phyloP scores from a whole-genome alignment of 2,329 filamentous ascomycete genomes.

The Cladorrhinum sp. region DNA sequence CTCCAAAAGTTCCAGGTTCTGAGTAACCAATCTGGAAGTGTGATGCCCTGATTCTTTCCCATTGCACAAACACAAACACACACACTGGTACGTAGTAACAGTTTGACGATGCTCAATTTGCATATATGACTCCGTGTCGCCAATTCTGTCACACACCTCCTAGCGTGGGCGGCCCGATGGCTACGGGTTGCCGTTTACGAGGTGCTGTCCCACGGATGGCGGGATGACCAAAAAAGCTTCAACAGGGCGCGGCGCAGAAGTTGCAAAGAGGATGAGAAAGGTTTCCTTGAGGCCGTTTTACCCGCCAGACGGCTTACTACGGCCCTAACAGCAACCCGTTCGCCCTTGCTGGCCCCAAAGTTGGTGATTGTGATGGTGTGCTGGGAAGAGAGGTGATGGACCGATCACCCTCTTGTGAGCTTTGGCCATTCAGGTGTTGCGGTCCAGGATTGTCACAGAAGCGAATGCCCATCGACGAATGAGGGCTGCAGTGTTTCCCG shows the following conservation, averaged over 20 bases:
- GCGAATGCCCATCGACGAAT: constrained; percentile 27
- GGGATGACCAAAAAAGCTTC: neutral
- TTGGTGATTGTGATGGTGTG: neutral
- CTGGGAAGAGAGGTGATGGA: constrained; percentile 5
- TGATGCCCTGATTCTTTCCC: neutral
- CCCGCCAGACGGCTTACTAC: neutral
- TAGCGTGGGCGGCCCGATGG: neutral
- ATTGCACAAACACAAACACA: neutral
- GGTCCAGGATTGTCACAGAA: constrained; percentile 21
- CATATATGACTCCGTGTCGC: neutral
- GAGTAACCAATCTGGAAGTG: neutral
- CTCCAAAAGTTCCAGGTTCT: neutral
- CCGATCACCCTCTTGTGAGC: neutral
- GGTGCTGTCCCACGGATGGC: neutral
- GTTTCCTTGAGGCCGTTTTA: neutral
- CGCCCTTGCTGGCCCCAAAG: neutral
- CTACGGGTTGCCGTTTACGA: neutral
- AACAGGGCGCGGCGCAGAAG: neutral
- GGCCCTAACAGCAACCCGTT: neutral
- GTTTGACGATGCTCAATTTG: neutral
- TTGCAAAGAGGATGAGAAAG: neutral
- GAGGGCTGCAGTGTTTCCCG: constrained; percentile 27
- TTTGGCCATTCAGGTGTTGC: constrained; percentile 1
- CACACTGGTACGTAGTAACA: neutral
- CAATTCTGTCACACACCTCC: neutral